Base-by-base conservation (phyloP, 768 basidiomycete species). In the Hirschioporus abietinus region DNA sequence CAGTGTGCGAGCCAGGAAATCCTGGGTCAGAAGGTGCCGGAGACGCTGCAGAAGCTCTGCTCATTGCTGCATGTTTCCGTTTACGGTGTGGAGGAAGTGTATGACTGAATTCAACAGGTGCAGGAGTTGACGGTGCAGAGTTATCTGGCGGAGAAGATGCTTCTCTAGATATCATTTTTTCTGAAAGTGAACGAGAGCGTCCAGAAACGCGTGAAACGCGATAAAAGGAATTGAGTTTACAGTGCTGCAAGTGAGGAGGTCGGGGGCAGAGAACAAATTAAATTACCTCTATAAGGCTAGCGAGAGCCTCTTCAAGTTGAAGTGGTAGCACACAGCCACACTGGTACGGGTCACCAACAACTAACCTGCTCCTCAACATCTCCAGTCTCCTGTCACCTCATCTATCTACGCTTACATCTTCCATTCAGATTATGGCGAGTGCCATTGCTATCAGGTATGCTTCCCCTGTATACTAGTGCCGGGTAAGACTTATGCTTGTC, bases 11-110 rank as follows among this genome's bases (percentile, higher is more conserved):
- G 15, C 80, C 78, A 17, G 79, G 68, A 63, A 72, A 74, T 20
- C 71, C 74, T 2, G 74, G 72, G 34, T 88, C 87, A 66, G 85
- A 84, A 26, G 88, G 87, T 35, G 84, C 85, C 26, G 88, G 87
- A 0, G 88, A 88, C 1, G 85, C 67, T 0, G 77, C 72, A 0
- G 74, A 70, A 23, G 71, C 74, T 7, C 82, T 80, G 61, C 78
- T 61, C 4, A 25, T 74, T 3, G 82, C 80, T 0, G 80, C 78
- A 58, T 84, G 81, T 75, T 89, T 91, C 63, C 90, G 82, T 74
- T 91, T 82, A 65, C 74, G 77, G 35, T 70, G 26, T 9, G 70
- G 65, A 7, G 65, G 61, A 35, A 27, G 62, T 25, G 73, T 68
- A 60, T 66, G 66, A 20, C 68, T 74, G 9, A 71, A 64, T 18